A percentile compares a stretch with the other conserved stretches of the same genome.
phyloP scores from a whole-genome alignment of 1,139 yeast species.

The Debaryomycetaceae sp. region DNA sequence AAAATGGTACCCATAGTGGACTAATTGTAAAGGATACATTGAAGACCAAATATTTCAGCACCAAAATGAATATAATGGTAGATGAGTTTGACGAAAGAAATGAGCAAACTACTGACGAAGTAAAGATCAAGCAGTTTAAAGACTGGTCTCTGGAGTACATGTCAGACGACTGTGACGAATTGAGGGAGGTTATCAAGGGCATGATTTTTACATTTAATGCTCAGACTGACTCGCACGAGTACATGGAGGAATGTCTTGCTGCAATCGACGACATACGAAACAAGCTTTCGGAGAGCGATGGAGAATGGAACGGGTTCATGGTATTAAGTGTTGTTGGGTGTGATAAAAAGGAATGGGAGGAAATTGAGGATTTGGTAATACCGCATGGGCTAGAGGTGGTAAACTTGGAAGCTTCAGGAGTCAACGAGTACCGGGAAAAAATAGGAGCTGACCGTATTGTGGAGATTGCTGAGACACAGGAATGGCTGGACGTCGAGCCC shows the following conservation, averaged over 20 bases:
- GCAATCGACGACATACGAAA: slow-evolving; percentile 15
- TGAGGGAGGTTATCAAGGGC: slow-evolving; percentile 39
- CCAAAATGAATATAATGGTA: slow-evolving; percentile 29
- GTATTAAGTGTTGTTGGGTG: slow-evolving; percentile 22
- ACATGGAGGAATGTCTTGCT: slow-evolving; percentile 15
- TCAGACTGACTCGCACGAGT: slow-evolving; percentile 12
- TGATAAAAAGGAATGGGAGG: slow-evolving; percentile 11
- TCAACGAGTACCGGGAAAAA: slow-evolving; percentile 25
- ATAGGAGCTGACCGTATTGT: slow-evolving; percentile 27
- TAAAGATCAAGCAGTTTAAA: slow-evolving; percentile 14
- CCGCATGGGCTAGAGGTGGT: slow-evolving; percentile 32
- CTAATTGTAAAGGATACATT: slow-evolving; percentile 27
- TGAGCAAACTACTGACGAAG: slow-evolving; percentile 4
- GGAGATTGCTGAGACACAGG: slow-evolving; percentile 40
- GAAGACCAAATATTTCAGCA: slow-evolving; percentile 31
- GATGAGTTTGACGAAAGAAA: slow-evolving; percentile 32
- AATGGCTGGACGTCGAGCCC: slow-evolving; percentile 29
- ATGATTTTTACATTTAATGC: slow-evolving; percentile 32
- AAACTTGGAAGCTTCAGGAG: slow-evolving; percentile 19
- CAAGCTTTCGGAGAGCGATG: slow-evolving; percentile 9
- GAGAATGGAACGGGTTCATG: slow-evolving; percentile 21
- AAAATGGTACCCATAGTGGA: slow-evolving; percentile 33
- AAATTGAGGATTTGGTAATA: slow-evolving; percentile 29
- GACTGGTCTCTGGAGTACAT: slow-evolving; percentile 32
- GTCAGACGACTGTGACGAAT: slow-evolving; percentile 29